Base-by-base conservation (phyloP, 257 asterid genomes). In the Solanum neorickii region DNA sequence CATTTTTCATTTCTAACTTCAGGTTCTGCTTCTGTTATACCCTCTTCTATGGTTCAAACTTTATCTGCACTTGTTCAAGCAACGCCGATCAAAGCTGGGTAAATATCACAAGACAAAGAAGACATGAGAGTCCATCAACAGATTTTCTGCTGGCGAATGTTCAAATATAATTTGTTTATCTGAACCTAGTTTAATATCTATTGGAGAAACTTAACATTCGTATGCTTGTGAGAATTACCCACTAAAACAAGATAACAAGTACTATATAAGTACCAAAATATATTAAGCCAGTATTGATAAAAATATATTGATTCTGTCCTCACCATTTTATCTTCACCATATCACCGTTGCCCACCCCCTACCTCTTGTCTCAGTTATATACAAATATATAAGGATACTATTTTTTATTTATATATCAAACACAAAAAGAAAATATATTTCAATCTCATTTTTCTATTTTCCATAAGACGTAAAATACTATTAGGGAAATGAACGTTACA, bases 1-100 rank as follows among this genome's bases (percentile, higher is more conserved):
- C 39, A 25, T 31, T 42, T 74, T 62, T 25, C 18, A 25, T 62
- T 29, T 75, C 35, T 86, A 9, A 80, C 44, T 88, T 89, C 95
- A 96, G 99, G 92, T 86, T 87, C 87, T 95, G 89, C 98, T 95
- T 86, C 88, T 92, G 88, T 87, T 91, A 87, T 97, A 97, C 87
- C 99, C 98, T 60, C 88, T 97, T 72, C 70, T 94, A 80, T 97
- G 99, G 99, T 90, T 95, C 93, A 94, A 97, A 88, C 97, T 97
- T 52, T 97, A 95, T 93, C 94, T 94, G 85, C 98, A 97, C 89
- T 86, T 97, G 85, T 95, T 95, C 92, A 94, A 93, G 93, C 99
- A 94, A 89, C 95, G 99, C 0, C 87, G 94, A 10, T 94, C 96
- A 12, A 97, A 97, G 88, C 92, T 95, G 76, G 93, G 98, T 39